Evolutionary conservation across 768 basidiomycete species (phyloP), one percentile per base, ranked within the genome.

Genomic region (Boletus speciosus): DNA sequence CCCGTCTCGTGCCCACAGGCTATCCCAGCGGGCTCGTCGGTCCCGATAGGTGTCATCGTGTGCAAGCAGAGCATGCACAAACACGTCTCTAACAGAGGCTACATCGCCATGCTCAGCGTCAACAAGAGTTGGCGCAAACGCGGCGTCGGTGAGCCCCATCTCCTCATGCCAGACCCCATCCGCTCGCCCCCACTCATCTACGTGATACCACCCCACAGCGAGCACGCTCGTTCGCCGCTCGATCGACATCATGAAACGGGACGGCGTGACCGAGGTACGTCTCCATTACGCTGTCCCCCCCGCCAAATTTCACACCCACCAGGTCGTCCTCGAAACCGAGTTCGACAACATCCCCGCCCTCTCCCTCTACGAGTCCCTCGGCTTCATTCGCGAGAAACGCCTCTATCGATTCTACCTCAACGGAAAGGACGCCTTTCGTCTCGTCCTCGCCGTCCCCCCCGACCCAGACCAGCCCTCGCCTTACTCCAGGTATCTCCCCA

Each of bases 31-130:
- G 62, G 46, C 19, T 71, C 62, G 11, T 64, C 79, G 10, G 74
- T 73, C 27, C 90, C 94, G 16, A 82, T 98, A 57, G 97, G 93
- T 29, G 91, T 92, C 15, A 92, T 99, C 56, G 88, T 99, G 21
- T 97, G 93, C 82, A 99, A 98, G 78, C 96, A 97, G 73, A 93
- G 93, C 62, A 78, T 82, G 68, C 97, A 98, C 73, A 77, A 78
- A 51, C 81, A 86, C 57, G 73, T 75, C 37, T 75, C 82, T 10
- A 91, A 93, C 67, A 74, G 97, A 67, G 97, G 97, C 14, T 99
- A 99, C 69, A 96, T 99, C 54, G 97, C 95, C 36, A 98, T 98
- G 97, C 82, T 98, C 51, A 93, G 91, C 65, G 93, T 98, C 29
- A 80, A 81, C 70, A 86, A 85, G 70, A 72, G 77, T 37, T 97